phyloP scores from a whole-genome alignment of 2,329 filamentous ascomycete genomes.

The Aspergillus ochraceus region DNA sequence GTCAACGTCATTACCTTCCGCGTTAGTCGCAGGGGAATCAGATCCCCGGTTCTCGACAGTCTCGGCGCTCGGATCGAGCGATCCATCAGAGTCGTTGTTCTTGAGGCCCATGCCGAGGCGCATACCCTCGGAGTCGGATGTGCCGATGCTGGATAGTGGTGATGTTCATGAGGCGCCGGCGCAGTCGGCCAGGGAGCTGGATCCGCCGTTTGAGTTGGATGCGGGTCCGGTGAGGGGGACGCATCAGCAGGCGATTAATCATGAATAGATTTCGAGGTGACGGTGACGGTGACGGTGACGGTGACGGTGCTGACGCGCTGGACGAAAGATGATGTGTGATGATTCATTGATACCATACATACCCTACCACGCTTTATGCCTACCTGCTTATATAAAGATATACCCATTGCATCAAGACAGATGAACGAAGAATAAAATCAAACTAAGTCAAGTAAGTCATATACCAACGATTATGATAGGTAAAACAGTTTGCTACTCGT shows the following conservation, averaged over 20 bases:
- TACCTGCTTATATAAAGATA: neutral
- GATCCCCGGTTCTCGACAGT: neutral
- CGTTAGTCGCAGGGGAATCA: constrained; percentile 9
- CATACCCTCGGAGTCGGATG: constrained; percentile 16
- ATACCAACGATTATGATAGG: neutral
- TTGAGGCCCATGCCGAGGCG: constrained; percentile 7
- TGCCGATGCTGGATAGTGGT: constrained; percentile 25
- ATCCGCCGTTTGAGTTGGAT: constrained; percentile 22
- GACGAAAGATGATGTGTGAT: neutral
- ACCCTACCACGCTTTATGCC: no score
- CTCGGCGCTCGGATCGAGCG: neutral
- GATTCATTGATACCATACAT: constrained; percentile 1
- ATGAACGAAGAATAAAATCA: no score
- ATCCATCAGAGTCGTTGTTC: constrained; percentile 11
- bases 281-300: no score
- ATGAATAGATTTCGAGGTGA: neutral
- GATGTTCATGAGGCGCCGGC: constrained; percentile 21
- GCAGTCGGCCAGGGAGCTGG: constrained; percentile 2
- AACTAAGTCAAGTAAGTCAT: neutral
- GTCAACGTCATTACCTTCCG: constrained; percentile 3
- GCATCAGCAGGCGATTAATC: constrained; percentile 22
- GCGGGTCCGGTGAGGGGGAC: constrained; percentile 15
- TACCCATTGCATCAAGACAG: neutral
- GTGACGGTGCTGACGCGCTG: neutral
- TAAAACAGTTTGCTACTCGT: neutral